Percentiles rank a stretch among this genome's conserved stretches.
phyloP scores from a whole-genome alignment of 1,284 basidiomycete genomes.

The Trichosporon sp. region DNA sequence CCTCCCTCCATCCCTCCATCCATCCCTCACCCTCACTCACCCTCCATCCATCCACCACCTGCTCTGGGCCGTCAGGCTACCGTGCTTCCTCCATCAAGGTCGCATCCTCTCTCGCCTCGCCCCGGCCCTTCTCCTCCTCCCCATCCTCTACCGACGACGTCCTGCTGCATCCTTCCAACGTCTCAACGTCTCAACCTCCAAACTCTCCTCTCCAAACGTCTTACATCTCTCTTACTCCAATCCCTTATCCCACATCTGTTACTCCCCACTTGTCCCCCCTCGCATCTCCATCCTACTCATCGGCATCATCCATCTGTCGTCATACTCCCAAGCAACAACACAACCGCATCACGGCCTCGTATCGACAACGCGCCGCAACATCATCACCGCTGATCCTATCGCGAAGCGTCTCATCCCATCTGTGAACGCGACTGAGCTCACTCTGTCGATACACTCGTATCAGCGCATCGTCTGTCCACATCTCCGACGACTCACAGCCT shows the following conservation, averaged over 20 bases:
- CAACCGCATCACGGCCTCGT: neutral
- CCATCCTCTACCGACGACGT: neutral
- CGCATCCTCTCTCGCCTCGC: neutral
- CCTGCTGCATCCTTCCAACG: neutral
- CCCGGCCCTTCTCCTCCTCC: neutral
- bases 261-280: neutral
- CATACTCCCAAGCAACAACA: neutral
- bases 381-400: neutral
- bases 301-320: neutral
- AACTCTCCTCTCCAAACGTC: neutral
- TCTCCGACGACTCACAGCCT: neutral
- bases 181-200: neutral
- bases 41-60: neutral
- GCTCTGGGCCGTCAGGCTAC: neutral
- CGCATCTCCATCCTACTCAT: neutral
- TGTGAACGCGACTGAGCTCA: neutral
- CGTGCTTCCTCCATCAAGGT: conserved; percentile 3
- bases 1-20: neutral
- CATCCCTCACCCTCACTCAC: no score
- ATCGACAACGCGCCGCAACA: neutral
- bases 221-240: neutral
- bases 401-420: neutral
- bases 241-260: neutral
- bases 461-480: neutral
- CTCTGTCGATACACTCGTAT: neutral